Conservation (phyloP, 2,329 filamentous ascomycete species). For the Penicillium thymicola region DNA sequence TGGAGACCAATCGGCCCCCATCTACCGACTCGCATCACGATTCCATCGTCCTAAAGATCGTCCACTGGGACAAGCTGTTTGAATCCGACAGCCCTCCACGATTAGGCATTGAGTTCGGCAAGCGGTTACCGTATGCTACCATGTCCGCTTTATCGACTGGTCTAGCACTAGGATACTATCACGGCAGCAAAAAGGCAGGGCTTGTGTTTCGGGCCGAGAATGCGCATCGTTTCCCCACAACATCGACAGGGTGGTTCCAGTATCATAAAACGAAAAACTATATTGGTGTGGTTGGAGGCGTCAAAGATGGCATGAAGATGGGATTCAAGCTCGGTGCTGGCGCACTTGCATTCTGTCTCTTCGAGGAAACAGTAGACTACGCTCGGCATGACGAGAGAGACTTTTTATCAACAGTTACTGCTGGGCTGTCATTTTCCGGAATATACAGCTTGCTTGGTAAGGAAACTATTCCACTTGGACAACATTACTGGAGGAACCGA, state of each 20-base stretch:
- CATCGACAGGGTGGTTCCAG: conserved; percentile 88
- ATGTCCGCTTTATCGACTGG: conserved; percentile 65
- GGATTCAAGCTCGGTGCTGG: conserved; percentile 68
- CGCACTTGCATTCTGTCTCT: conserved; percentile 70
- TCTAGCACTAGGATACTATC: conserved; percentile 65
- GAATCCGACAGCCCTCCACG: conserved; percentile 40
- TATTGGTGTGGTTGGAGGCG: conserved; percentile 70
- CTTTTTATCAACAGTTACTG: conserved; percentile 74
- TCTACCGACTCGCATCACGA: conserved; percentile 18
- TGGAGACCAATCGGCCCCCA: conserved; percentile 13
- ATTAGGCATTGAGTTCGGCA: conserved; percentile 61
- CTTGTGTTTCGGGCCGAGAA: conserved; percentile 93
- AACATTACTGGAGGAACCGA: not conserved
- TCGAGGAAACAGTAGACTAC: conserved; percentile 83
- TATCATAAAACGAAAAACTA: conserved; percentile 99
- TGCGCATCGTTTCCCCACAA: conserved; percentile 83
- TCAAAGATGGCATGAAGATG: conserved; percentile 75
- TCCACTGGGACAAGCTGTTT: conserved; percentile 39
- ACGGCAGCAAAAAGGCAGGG: conserved; percentile 70
- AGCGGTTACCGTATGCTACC: conserved; percentile 65
- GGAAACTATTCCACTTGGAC: conserved; percentile 31
- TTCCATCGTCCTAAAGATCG: conserved; percentile 26
- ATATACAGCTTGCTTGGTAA: conserved; percentile 82
- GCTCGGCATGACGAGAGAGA: conserved; percentile 60
- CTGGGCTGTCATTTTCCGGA: conserved; percentile 79